phyloP scores from a whole-genome alignment of 441 rosid species.

The Cnidoscolus chayamansa region DNA sequence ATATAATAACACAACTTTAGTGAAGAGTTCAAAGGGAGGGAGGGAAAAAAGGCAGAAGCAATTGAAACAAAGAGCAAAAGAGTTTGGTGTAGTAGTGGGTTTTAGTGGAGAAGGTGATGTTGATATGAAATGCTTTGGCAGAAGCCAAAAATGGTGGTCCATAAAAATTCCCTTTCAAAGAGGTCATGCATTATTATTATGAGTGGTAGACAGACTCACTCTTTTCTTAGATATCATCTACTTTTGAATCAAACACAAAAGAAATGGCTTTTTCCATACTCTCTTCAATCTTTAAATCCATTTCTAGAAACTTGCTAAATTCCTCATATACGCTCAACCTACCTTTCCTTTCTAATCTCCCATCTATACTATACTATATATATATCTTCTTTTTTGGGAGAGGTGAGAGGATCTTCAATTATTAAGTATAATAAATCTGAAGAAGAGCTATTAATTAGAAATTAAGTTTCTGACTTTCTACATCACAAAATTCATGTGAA shows the following conservation, averaged over 20 bases:
- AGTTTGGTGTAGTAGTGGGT: slow-evolving; percentile 22
- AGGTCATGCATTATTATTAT: slow-evolving; percentile 32
- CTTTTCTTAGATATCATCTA: slow-evolving; percentile 39
- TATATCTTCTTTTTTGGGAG: too few relatives aligned
- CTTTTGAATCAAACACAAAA: slow-evolving; percentile 26
- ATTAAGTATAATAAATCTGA: too few relatives aligned
- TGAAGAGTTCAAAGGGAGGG: slow-evolving; percentile 17
- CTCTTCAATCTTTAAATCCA: too few relatives aligned
- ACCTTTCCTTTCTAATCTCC: too few relatives aligned
- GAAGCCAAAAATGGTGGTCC: slow-evolving; percentile 46
- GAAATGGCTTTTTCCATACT: slow-evolving; percentile 12
- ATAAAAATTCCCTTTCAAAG: slow-evolving; percentile 28
- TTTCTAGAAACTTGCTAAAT: too few relatives aligned
- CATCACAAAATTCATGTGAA: too few relatives aligned
- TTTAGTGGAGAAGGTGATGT: slow-evolving; percentile 26
- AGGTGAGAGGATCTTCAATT: too few relatives aligned
- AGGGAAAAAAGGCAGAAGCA: slow-evolving; percentile 19
- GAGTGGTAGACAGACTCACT: slow-evolving; percentile 39
- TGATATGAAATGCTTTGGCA: slow-evolving; percentile 13
- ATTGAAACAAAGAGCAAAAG: slow-evolving; percentile 32
- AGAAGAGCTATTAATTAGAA: too few relatives aligned
- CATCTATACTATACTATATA: too few relatives aligned
- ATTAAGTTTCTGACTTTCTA: too few relatives aligned
- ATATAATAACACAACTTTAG: slow-evolving; percentile 5
- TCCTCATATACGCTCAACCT: too few relatives aligned